Evolutionary conservation across 2,329 filamentous ascomycete genomes (phyloP).

Genomic region (Trichoderma semiorbis): DNA sequence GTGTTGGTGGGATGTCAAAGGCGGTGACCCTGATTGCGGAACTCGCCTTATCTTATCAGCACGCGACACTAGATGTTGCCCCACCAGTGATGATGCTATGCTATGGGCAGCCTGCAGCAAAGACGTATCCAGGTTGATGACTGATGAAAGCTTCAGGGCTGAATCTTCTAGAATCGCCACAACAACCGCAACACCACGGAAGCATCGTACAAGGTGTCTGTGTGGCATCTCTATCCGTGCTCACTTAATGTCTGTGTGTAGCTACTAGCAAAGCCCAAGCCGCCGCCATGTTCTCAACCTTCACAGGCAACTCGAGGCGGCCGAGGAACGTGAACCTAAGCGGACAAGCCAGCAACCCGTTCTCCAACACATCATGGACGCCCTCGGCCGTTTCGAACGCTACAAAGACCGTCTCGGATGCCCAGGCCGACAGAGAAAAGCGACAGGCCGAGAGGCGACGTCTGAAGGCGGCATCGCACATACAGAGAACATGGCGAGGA

Average conservation of each 20-base stretch:
- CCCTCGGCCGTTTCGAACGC: constrained; percentile 58
- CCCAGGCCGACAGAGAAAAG: constrained; percentile 78
- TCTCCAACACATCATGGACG: constrained; percentile 60
- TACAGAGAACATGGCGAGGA: constrained; percentile 83
- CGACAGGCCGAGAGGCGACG: constrained; percentile 78
- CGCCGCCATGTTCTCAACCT: constrained; percentile 77
- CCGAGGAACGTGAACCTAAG: constrained; percentile 92
- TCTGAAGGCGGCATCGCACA: constrained; percentile 65
- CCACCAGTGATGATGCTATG: constrained; percentile 19
- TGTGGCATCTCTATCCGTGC: background rate
- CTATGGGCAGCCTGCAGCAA: constrained; percentile 10
- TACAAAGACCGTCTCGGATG: constrained; percentile 76
- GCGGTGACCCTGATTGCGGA: constrained; percentile 8
- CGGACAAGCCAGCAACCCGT: constrained; percentile 77
- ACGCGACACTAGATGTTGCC: constrained; percentile 16
- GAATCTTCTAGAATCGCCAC: constrained; percentile 21
- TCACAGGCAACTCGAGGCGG: constrained; percentile 81
- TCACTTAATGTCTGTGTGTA: constrained; percentile 7
- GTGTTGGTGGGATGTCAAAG: constrained; percentile 17
- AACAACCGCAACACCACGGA: background rate
- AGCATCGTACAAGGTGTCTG: background rate
- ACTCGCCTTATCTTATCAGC: constrained; percentile 21
- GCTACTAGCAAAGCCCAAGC: background rate
- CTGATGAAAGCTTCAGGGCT: constrained; percentile 15
- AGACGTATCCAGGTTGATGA: constrained; percentile 8